phyloP scores from a whole-genome alignment of 1,139 yeast species.

The Nakaseomyces glabratus region DNA sequence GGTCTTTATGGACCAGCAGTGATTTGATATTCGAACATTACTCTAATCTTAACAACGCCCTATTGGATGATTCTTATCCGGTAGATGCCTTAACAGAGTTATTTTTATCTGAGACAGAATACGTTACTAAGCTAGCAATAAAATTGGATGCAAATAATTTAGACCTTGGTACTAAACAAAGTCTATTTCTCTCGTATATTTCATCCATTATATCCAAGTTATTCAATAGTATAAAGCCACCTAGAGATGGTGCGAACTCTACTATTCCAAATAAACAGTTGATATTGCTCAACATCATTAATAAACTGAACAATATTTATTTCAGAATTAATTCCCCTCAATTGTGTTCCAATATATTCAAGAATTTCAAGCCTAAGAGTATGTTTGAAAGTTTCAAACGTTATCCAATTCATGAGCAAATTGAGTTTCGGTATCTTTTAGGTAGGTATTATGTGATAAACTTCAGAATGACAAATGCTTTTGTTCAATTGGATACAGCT shows the following conservation, averaged over 20 bases:
- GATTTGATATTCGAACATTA: slow-evolving; percentile 27
- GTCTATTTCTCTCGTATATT: slow-evolving; percentile 25
- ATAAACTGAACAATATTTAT: slow-evolving; percentile 28
- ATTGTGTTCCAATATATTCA: slow-evolving; percentile 30
- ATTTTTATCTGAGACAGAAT: slow-evolving; percentile 22
- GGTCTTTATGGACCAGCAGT: slow-evolving; percentile 28
- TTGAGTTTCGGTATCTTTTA: slow-evolving; percentile 28
- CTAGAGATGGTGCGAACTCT: slow-evolving; percentile 14
- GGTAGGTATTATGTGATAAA: slow-evolving; percentile 29
- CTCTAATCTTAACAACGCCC: slow-evolving; percentile 25
- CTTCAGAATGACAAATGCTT: slow-evolving; percentile 26
- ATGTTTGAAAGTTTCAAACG: slow-evolving; percentile 19
- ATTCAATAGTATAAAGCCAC: slow-evolving; percentile 28
- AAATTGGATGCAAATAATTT: slow-evolving; percentile 20
- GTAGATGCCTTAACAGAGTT: slow-evolving; percentile 22
- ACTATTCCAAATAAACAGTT: slow-evolving; percentile 23
- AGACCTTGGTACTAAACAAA: slow-evolving; percentile 17
- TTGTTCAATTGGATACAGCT: slow-evolving; percentile 26
- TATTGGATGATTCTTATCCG: slow-evolving; percentile 26
- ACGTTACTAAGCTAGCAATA: slow-evolving; percentile 22
- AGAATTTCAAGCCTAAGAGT: slow-evolving; percentile 30
- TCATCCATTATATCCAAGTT: slow-evolving; percentile 28
- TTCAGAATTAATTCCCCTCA: slow-evolving; percentile 29
- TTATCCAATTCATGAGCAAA: slow-evolving; percentile 25
- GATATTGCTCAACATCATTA: slow-evolving; percentile 25